Conservation (phyloP, 805 yeast species). For the Starmerella cellae region DNA sequence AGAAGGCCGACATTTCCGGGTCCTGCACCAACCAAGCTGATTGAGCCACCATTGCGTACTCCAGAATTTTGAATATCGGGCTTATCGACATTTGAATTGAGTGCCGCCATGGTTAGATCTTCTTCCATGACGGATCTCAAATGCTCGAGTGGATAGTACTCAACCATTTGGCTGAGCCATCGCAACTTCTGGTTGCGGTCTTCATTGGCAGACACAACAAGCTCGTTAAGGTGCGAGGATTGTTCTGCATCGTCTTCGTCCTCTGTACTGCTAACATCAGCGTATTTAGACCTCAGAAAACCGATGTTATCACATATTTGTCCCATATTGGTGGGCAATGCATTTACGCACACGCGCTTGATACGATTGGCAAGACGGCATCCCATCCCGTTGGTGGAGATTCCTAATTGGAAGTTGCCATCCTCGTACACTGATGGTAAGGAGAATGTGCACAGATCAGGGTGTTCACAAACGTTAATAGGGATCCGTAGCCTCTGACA, state of each 20-base stretch:
- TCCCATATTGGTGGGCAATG: constrained; percentile 59
- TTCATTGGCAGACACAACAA: constrained; percentile 35
- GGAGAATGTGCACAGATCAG: constrained; percentile 62
- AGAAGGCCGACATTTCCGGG: constrained; percentile 78
- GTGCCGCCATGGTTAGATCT: constrained; percentile 35
- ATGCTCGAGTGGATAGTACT: constrained; percentile 66
- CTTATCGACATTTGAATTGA: background rate
- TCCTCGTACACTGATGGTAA: constrained; percentile 55
- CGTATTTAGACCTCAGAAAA: constrained; percentile 42
- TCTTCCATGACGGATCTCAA: constrained; percentile 48
- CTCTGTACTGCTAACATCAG: constrained; percentile 27
- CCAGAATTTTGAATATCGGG: background rate
- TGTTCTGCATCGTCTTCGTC: constrained; percentile 56
- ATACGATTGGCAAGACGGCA: constrained; percentile 73
- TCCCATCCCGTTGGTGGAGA: constrained; percentile 79
- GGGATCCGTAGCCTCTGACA: constrained; percentile 65
- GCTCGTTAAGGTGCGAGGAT: constrained; percentile 42
- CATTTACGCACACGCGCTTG: constrained; percentile 49
- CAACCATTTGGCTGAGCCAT: constrained; percentile 83
- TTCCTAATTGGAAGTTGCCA: constrained; percentile 63
- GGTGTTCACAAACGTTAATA: constrained; percentile 61
- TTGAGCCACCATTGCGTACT: constrained; percentile 34
- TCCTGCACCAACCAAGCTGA: constrained; percentile 85
- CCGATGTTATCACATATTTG: constrained; percentile 60
- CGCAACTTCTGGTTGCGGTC: constrained; percentile 40